Base-by-base conservation (phyloP, 306 rosid genomes). In the Lithocarpus polystachyus region DNA sequence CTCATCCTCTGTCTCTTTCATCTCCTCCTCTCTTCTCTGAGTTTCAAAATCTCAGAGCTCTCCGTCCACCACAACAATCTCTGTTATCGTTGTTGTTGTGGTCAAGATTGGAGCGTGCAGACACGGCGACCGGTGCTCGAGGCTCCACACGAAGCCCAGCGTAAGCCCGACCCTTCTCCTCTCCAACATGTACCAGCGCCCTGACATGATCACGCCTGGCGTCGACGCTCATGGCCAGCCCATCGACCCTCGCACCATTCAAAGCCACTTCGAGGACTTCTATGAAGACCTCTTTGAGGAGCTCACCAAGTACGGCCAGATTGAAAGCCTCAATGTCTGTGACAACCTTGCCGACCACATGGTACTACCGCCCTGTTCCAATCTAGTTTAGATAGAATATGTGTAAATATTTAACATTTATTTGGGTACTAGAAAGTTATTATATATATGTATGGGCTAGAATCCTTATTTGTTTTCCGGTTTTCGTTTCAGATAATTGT, bases 41-140 rank as follows among this genome's bases (percentile, higher is more conserved):
- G n/a, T n/a, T n/a, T n/a, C n/a, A n/a, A n/a, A n/a, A n/a, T n/a
- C n/a, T n/a, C n/a, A n/a, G n/a, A n/a, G n/a, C n/a, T n/a, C n/a
- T n/a, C n/a, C n/a, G n/a, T n/a, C n/a, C n/a, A n/a, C n/a, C n/a
- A n/a, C n/a, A n/a, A n/a, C n/a, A n/a, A n/a, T n/a, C n/a, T n/a
- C n/a, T n/a, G n/a, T n/a, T n/a, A n/a, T n/a, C n/a, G n/a, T n/a
- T n/a, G n/a, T n/a, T n/a, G n/a, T n/a, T n/a, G n/a, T n/a, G n/a
- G n/a, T 89, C 84, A 92, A 92, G 81, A 89, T 92, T 64, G 97
- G 97, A 12, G 97, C 97, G 6, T 92, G 97, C 51, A 82, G 97
- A 20, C 97, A 91, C 5, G 94, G 94, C 0, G 97, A 91, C 24
- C 86, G 94, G 22, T 91, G 94, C 64, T 88, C 94, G 0, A 79